Conservation (phyloP, 2,329 filamentous ascomycete species). For the Trichoderma oligosporum region DNA sequence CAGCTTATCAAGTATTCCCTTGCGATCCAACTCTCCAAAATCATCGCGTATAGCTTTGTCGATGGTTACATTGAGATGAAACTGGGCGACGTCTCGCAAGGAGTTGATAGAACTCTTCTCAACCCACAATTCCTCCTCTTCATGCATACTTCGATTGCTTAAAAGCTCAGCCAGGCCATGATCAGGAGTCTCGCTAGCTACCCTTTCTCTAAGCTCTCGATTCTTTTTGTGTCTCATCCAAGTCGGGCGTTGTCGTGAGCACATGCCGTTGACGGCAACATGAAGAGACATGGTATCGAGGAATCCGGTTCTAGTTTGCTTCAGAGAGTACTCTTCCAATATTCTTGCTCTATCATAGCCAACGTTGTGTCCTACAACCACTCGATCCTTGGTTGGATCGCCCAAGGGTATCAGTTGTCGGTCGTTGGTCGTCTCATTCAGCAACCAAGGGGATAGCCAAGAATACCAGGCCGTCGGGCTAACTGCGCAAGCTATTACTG, state of each 20-base stretch:
- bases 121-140: conserved; percentile 95
- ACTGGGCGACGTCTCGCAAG: conserved; percentile 89
- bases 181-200: conserved; percentile 67
- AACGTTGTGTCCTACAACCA: conserved; percentile 92
- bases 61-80: conserved; percentile 86
- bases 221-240: conserved; percentile 98
- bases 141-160: conserved; percentile 65
- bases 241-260: conserved; percentile 88
- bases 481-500: conserved; percentile 93
- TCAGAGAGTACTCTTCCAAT: conserved; percentile 80
- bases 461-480: conserved; percentile 92
- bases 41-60: conserved; percentile 85
- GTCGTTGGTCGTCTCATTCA: conserved; percentile 73
- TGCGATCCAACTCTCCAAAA: conserved; percentile 76
- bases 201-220: conserved; percentile 74
- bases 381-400: conserved; percentile 64
- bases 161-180: conserved; percentile 68
- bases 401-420: conserved; percentile 85
- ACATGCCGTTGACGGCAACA: conserved; percentile 98
- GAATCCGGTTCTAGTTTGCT: conserved; percentile 80
- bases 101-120: conserved; percentile 94
- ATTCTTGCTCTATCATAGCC: conserved; percentile 90
- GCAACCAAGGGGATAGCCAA: conserved; percentile 93
- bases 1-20: conserved; percentile 65
- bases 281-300: conserved; percentile 98